A percentile compares a stretch with the other conserved stretches of the same genome.
These are phyloP conservation scores for Mariannaea elegans DNA, from an alignment of 2,329 filamentous ascomycete species.

Conservation along the genomic window DNA sequence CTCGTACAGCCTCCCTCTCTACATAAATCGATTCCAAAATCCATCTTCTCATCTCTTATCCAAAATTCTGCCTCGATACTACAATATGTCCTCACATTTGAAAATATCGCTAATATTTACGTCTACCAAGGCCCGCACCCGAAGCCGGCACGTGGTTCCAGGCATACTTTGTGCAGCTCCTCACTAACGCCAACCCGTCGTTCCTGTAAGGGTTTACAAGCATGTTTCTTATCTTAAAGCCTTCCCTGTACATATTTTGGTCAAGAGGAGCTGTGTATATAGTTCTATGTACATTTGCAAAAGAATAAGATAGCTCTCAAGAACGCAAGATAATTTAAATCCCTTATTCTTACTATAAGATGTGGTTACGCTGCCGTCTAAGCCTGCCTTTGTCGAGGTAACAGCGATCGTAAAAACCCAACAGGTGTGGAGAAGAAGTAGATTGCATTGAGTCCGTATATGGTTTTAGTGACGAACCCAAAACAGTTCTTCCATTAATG, in stretches of 20 bases:
- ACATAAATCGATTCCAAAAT: too few species aligned
- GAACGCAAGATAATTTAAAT: too few species aligned
- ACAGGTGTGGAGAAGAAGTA: too few species aligned
- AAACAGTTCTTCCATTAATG: too few species aligned
- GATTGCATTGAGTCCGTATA: too few species aligned
- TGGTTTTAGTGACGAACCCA: too few species aligned
- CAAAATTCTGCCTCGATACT: neutral
- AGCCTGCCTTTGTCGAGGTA: too few species aligned
- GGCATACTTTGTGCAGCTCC: constrained; percentile 66
- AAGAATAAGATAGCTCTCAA: too few species aligned
- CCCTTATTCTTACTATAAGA: too few species aligned
- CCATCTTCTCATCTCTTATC: too few species aligned
- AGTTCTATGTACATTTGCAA: neutral
- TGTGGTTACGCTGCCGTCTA: too few species aligned
- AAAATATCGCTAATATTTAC: constrained; percentile 37
- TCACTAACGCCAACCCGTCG: constrained; percentile 64
- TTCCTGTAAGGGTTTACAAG: constrained; percentile 44
- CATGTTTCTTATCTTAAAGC: neutral
- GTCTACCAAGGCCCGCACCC: constrained; percentile 63
- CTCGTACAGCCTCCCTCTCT: neutral
- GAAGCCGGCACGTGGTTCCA: constrained; percentile 76
- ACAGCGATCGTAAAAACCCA: too few species aligned
- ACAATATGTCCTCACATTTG: fast-evolving
- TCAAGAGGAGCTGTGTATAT: neutral
- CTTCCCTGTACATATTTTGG: neutral